Evolutionary conservation across 139 green algal species (phyloP), one percentile per base, ranked within the genome.

Genomic region (Coelastrella sp.): DNA sequence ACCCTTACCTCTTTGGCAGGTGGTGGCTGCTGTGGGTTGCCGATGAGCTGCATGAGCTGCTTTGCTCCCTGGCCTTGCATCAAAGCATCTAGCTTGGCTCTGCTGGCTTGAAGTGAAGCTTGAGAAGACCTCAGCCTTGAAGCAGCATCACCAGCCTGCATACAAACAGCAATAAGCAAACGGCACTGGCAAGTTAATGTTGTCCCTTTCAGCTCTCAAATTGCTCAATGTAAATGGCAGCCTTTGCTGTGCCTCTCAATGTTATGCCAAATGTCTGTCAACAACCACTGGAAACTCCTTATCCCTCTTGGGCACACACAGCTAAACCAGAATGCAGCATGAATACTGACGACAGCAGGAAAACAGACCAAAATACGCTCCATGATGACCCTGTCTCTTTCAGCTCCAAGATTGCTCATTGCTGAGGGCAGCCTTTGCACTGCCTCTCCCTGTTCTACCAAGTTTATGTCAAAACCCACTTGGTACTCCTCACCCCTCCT

Each of bases 21-120:
- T 58, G 83, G 83, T 58, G 61, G 47, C 5, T 54, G 83, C 54
- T 80, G 66, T 20, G 83, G 83, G 83, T 88, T 66, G 68, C 83
- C 83, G 3, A 75, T 57, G 19, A 88, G 83, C 68, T 66, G 65
- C 23, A 88, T 6, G 10, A 87, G 83, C 68, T 68, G 83, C 19
- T 14, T 14, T 23, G 83, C 83, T 11, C 47, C 66, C n/a, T 68
- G 68, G 3, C 68, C 83, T 14, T 73, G 68, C 54, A 88, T 66
- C 83, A 88, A 61, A 0, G 58, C 83, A 4, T 88, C 68, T 10
- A 47, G 56, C 54, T 80, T 88, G 83, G 56, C 83, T 3, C 23
- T 16, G 8, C 47, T 57, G 8, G 83, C 83, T 4, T 56, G 20
- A 23, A 88, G 83, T 6, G 66, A 61, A 8, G 59, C 47, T 20